phyloP scores from a whole-genome alignment of 129 eudicot genomes.

The Oenanthe sinensis region DNA sequence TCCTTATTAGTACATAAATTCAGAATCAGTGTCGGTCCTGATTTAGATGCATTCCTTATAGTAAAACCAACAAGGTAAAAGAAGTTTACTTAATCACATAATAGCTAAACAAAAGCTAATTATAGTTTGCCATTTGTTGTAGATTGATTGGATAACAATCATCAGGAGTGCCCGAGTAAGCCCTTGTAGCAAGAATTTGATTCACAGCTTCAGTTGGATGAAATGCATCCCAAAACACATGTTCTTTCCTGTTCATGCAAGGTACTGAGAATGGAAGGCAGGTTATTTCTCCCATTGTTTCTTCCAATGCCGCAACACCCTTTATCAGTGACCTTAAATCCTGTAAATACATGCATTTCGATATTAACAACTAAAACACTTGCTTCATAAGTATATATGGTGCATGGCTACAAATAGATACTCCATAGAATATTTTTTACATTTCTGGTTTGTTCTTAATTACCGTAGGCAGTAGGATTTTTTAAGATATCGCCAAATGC shows the following conservation, averaged over 20 bases:
- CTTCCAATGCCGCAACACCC: slow-evolving; percentile 82
- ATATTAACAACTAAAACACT: not conserved
- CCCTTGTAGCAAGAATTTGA: slow-evolving; percentile 38
- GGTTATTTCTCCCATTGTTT: slow-evolving; percentile 57
- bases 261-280: slow-evolving; percentile 62
- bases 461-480: slow-evolving; percentile 42
- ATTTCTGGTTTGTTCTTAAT: not conserved
- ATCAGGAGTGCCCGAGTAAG: slow-evolving; percentile 35
- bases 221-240: slow-evolving; percentile 87
- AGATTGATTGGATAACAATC: slow-evolving; percentile 50
- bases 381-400: not conserved
- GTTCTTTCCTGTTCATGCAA: slow-evolving; percentile 47
- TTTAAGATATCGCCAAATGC: slow-evolving; percentile 43
- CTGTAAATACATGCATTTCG: slow-evolving; percentile 26
- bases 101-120: not conserved
- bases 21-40: no score
- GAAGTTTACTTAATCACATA: not conserved
- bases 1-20: no score
- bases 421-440: not conserved
- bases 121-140: slow-evolving; percentile 34
- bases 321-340: slow-evolving; percentile 42
- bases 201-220: slow-evolving; percentile 71
- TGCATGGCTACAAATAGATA: no score
- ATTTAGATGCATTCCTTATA: no score
- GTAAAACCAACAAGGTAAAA: no score